Conservation (phyloP, 768 basidiomycete species). For the Bullera alba region DNA sequence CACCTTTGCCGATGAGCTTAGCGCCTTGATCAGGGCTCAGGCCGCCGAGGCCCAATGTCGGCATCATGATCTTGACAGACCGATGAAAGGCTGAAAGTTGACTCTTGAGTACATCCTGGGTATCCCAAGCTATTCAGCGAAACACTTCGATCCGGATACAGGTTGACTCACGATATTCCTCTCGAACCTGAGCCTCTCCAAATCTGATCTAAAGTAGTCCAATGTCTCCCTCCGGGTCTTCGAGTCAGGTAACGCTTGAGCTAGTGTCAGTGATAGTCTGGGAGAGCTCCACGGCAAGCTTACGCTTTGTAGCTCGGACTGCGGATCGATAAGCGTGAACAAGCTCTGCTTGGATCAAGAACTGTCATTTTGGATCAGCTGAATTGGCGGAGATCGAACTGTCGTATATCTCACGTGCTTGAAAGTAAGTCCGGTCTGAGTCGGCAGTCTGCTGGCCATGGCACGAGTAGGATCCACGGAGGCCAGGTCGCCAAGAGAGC, state of each 20-base stretch:
- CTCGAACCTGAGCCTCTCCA: conserved; percentile 29
- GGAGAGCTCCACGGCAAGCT: conserved; percentile 3
- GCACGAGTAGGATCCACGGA: too few relatives aligned
- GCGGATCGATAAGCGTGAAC: conserved; percentile 39
- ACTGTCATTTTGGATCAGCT: conserved; percentile 23
- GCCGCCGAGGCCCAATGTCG: conserved; percentile 31
- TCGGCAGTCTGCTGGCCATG: conserved; percentile 1
- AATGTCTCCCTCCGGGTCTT: conserved; percentile 40
- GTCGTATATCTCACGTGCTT: conserved; percentile 17
- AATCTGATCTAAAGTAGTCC: conserved; percentile 37
- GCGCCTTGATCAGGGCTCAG: conserved; percentile 13
- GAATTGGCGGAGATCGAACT: not conserved
- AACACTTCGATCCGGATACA: not conserved
- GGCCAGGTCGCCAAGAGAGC: too few relatives aligned
- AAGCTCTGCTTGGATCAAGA: conserved; percentile 36
- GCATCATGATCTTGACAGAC: conserved; percentile 36
- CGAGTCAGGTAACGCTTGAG: conserved; percentile 36
- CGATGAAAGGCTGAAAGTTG: conserved; percentile 36
- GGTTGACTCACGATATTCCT: conserved; percentile 38
- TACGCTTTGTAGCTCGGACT: conserved; percentile 39
- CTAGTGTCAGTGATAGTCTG: not conserved
- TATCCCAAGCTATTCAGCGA: not conserved
- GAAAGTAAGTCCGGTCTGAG: conserved; percentile 9
- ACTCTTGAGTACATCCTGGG: conserved; percentile 26
- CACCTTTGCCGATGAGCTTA: conserved; percentile 23